Evolutionary conservation across 805 yeast species (phyloP).

Genomic region (Spathaspora arborariae): DNA sequence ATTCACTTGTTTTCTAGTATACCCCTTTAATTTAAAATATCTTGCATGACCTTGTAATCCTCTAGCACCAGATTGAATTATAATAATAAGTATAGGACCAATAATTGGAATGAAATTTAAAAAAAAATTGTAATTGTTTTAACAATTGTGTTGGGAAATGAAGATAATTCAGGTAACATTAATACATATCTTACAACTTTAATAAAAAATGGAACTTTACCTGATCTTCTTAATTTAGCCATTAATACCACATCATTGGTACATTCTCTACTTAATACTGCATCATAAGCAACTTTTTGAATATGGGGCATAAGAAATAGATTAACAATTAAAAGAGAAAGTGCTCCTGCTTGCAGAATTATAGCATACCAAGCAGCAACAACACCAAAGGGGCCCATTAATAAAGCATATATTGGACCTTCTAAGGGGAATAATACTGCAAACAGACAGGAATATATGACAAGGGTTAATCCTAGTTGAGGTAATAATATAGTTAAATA

Average conservation of each 20-base stretch:
- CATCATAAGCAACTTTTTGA: constrained; percentile 45
- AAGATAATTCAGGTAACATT: constrained; percentile 29
- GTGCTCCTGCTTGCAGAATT: constrained; percentile 38
- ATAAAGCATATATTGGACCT: constrained; percentile 36
- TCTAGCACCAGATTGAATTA: constrained; percentile 51
- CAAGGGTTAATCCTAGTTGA: constrained; percentile 35
- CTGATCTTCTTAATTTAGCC: constrained; percentile 31
- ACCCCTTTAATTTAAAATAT: constrained; percentile 56
- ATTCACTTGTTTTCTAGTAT: constrained; percentile 38
- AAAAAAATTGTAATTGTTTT: constrained; percentile 32
- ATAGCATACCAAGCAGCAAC: constrained; percentile 43
- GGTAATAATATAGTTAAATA: constrained; percentile 44
- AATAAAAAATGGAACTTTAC: constrained; percentile 26
- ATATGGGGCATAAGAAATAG: constrained; percentile 45
- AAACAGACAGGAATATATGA: constrained; percentile 33
- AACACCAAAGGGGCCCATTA: constrained; percentile 51
- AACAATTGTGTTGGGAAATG: constrained; percentile 40
- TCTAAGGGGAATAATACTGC: constrained; percentile 42
- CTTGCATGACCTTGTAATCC: constrained; percentile 52
- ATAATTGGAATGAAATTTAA: constrained; percentile 51
- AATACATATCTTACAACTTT: constrained; percentile 26
- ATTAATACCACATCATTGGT: constrained; percentile 40
- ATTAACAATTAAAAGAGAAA: constrained; percentile 42
- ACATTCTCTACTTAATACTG: constrained; percentile 43
- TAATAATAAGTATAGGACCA: constrained; percentile 53